Evolutionary conservation across 73 alveolate species (phyloP).

Genomic region (Strombidium stylifer): DNA sequence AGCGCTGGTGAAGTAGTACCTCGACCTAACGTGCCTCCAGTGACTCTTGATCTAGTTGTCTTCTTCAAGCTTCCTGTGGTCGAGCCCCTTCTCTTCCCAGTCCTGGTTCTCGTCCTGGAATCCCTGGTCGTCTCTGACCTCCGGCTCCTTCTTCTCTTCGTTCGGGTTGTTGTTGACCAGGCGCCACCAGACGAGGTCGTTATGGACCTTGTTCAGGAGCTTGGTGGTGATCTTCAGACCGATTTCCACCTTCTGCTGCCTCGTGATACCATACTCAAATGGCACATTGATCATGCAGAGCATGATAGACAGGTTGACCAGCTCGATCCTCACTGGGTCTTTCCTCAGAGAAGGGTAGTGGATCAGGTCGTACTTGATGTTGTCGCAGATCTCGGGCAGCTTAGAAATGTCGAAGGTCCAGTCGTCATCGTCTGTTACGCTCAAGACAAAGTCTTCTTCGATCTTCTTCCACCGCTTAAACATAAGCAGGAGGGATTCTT

Average conservation of each 20-base stretch:
- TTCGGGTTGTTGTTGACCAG: constrained; percentile 79
- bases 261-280: constrained; percentile 86
- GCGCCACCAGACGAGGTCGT: constrained; percentile 87
- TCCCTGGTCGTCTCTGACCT: constrained; percentile 29
- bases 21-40: constrained; percentile 91
- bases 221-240: constrained; percentile 70
- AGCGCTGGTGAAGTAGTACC: constrained; percentile 91
- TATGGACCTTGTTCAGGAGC: constrained; percentile 77
- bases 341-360: constrained; percentile 77
- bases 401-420: constrained; percentile 78
- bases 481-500: constrained; percentile 71
- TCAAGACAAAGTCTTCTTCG: constrained; percentile 79
- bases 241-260: constrained; percentile 69
- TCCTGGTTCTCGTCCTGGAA: constrained; percentile 68
- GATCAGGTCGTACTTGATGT: constrained; percentile 84
- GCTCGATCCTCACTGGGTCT: constrained; percentile 52
- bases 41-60: constrained; percentile 76
- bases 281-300: constrained; percentile 85
- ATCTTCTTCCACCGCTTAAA: constrained; percentile 89
- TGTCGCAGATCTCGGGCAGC: constrained; percentile 93
- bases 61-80: constrained; percentile 64
- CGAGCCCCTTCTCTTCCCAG: constrained; percentile 77
- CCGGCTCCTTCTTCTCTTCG: constrained; percentile 66
- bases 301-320: constrained; percentile 61
- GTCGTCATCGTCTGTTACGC: no score